Percentiles rank a stretch among this genome's conserved stretches.
Conservation (phyloP, 2,329 filamentous ascomycete genomes). For the Claviceps capensis region DNA sequence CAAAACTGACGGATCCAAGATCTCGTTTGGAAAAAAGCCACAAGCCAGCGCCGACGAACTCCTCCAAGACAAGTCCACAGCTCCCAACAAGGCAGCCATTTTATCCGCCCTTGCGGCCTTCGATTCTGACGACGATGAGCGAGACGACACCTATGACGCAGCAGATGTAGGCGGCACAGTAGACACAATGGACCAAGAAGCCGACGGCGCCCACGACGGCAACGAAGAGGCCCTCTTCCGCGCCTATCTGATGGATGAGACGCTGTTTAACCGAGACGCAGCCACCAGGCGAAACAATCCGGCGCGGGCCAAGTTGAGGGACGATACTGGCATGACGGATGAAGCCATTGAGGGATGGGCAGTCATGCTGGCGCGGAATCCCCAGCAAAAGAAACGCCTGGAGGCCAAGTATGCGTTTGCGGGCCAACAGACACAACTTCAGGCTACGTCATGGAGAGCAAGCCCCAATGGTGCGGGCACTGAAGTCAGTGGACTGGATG, state of each 20-base stretch:
- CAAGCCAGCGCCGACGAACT: conserved; percentile 57
- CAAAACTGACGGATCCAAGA: conserved; percentile 46
- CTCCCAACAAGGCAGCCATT: conserved; percentile 72
- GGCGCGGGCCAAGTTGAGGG: conserved; percentile 49
- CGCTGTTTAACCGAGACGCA: conserved; percentile 57
- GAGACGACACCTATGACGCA: conserved; percentile 91
- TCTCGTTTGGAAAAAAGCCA: conserved; percentile 67
- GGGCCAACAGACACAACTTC: conserved; percentile 51
- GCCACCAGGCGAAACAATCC: conserved; percentile 51
- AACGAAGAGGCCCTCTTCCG: conserved; percentile 63
- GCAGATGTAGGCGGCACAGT: conserved; percentile 85
- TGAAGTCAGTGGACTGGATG: conserved; percentile 40
- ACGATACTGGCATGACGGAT: conserved; percentile 78
- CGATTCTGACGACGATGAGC: conserved; percentile 88
- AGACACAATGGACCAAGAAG: conserved; percentile 49
- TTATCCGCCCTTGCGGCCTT: conserved; percentile 78
- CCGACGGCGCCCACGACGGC: conserved; percentile 31
- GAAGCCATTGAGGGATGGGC: conserved; percentile 92
- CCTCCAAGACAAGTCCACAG: conserved; percentile 48
- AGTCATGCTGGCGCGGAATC: conserved; percentile 66
- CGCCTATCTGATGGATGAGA: conserved; percentile 51
- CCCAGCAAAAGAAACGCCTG: conserved; percentile 51
- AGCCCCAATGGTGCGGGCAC: conserved; percentile 39
- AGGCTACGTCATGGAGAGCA: conserved; percentile 50
- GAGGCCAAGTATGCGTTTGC: conserved; percentile 57